Conservation (phyloP, 805 yeast genomes). For the Candida coquimbonensis region DNA sequence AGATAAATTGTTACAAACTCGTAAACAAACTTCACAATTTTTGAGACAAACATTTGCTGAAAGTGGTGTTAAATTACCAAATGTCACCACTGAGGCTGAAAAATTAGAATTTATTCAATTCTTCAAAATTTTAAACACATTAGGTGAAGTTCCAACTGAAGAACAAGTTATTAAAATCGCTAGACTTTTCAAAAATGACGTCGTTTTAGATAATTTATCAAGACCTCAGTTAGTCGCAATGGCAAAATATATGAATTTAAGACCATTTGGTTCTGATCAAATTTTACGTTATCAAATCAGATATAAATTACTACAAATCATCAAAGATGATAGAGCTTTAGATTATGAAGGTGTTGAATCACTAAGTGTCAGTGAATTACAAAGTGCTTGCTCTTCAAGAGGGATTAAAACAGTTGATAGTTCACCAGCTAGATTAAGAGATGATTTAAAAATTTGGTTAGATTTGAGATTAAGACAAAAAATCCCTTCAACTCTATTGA, state of each 20-base stretch:
- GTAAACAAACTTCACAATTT: constrained; percentile 55
- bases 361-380: constrained; percentile 70
- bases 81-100: constrained; percentile 62
- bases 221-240: constrained; percentile 88
- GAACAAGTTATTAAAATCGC: constrained; percentile 81
- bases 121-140: constrained; percentile 61
- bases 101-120: constrained; percentile 71
- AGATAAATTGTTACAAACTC: constrained; percentile 50
- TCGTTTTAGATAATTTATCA: constrained; percentile 84
- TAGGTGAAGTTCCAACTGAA: constrained; percentile 51
- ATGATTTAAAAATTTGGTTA: constrained; percentile 80
- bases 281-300: constrained; percentile 90
- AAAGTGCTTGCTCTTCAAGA: constrained; percentile 86
- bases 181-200: constrained; percentile 85
- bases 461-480: constrained; percentile 83
- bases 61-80: constrained; percentile 62
- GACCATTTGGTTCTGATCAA: constrained; percentile 90
- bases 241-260: constrained; percentile 84
- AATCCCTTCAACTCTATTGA: constrained; percentile 84
- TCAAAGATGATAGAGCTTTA: constrained; percentile 85
- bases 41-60: constrained; percentile 61
- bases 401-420: constrained; percentile 80
- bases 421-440: constrained; percentile 76
- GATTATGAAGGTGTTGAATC: constrained; percentile 92
- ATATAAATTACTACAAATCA: constrained; percentile 83